These are phyloP conservation scores for Calocybe cyanea DNA, from an alignment of 768 basidiomycete genomes.

Conservation along the genomic window DNA sequence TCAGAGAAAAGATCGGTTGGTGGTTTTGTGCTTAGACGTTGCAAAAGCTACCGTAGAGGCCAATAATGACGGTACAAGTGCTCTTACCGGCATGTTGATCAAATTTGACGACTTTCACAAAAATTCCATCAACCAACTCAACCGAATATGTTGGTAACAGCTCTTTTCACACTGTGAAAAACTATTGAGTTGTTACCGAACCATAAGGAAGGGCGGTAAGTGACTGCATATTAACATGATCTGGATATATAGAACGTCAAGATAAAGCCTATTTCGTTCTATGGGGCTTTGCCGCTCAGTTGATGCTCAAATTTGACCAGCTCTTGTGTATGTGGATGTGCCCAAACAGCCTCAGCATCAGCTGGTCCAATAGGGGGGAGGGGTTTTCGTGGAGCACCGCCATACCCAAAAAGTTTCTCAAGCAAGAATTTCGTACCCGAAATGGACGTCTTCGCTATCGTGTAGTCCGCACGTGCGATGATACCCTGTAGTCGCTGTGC, in stretches of 20 bases:
- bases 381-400: constrained; percentile 75
- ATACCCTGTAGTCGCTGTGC: constrained; percentile 78
- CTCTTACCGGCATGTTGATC: too few species aligned
- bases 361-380: constrained; percentile 59
- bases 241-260: constrained; percentile 1
- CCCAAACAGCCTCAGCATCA: constrained; percentile 62
- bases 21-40: too few species aligned
- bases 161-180: too few species aligned
- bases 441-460: constrained; percentile 72
- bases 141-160: too few species aligned
- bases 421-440: constrained; percentile 82
- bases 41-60: too few species aligned
- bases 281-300: constrained; percentile 39
- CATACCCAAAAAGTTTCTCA: constrained; percentile 75
- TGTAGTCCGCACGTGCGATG: constrained; percentile 75
- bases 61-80: too few species aligned
- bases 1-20: too few species aligned
- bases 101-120: too few species aligned
- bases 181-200: too few species aligned
- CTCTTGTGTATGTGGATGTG: constrained; percentile 67
- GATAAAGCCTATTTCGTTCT: constrained; percentile 6
- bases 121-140: too few species aligned
- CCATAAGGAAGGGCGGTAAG: too few species aligned
- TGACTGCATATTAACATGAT: too few species aligned
- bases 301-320: constrained; percentile 62